Base-by-base conservation (phyloP, 2,329 filamentous ascomycete species). In the Magnaporthiopsis poae region DNA sequence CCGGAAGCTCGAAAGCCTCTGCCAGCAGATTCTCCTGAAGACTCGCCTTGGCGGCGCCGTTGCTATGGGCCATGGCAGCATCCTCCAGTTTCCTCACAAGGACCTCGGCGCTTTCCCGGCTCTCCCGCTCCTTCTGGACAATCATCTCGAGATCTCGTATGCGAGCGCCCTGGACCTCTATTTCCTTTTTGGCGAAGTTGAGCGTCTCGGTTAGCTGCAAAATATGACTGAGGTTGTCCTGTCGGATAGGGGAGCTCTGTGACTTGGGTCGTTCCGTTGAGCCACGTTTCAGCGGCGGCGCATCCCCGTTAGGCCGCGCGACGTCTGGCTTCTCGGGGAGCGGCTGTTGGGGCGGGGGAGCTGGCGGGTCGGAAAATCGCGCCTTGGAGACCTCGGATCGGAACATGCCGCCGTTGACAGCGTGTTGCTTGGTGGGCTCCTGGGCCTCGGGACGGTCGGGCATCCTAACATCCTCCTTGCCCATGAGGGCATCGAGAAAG, bases 301-400 rank as follows among this genome's bases (percentile, higher is more conserved):
- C 73, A 25, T 77, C 77, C 39, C 79, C 77, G 61, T 75, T 77
- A 9, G 71, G 68, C 72, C 79, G 82, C 67, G 77, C 81, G 21
- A 84, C 86, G 76, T 96, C 92, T 0, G 94, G 94, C 75, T 97
- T 97, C 74, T 97, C 93, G 0, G 94, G 94, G 7, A 98, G 81
- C 18, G 94, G 94, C 71, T 96, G 93, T 71, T 96, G 92, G 35
- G 94, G 94, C 33, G 94, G 94, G 9, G 94, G 94, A 29, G 93
- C 94, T 4, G 94, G 94, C 64, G 94, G 94, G 67, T 97, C 93
- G 1, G 91, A 95, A 75, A 97, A 98, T 65, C 92, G 86, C 5
- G 90, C 86, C 72, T 95, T 94, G 60, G 88, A 81, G 73, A 60
- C 12, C 27, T 96, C 92, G 27, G 87, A 79, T 70, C 91, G 89